Conservation (phyloP, 2,329 filamentous ascomycete genomes). For the Monosporascus sp. region DNA sequence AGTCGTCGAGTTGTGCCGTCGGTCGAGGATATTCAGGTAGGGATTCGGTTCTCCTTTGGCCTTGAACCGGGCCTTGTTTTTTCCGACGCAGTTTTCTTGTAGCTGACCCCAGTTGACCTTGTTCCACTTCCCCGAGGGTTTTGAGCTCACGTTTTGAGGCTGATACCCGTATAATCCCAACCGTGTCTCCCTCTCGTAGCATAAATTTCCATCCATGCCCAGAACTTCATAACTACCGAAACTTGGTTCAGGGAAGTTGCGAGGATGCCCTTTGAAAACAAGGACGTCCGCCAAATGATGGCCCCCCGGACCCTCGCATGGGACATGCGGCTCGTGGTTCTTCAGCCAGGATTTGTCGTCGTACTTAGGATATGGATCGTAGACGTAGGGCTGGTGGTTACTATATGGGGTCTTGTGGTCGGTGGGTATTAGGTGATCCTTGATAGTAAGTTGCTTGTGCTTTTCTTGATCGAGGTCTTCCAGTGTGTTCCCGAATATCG, state of each 20-base stretch:
- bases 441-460: slow-evolving; percentile 19
- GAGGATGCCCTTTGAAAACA: slow-evolving; percentile 57
- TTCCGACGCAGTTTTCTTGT: slow-evolving; percentile 59
- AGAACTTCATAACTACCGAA: slow-evolving; percentile 60
- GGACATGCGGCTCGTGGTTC: slow-evolving; percentile 52
- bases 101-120: slow-evolving; percentile 65
- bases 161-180: slow-evolving; percentile 61
- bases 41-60: slow-evolving; percentile 37
- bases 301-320: slow-evolving; percentile 62
- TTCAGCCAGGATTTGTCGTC: slow-evolving; percentile 54
- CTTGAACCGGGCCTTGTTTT: slow-evolving; percentile 62
- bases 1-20: slow-evolving; percentile 18
- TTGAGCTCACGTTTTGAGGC: slow-evolving; percentile 42
- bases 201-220: slow-evolving; percentile 57
- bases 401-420: slow-evolving; percentile 35
- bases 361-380: slow-evolving; percentile 69
- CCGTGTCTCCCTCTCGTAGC: slow-evolving; percentile 64
- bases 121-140: slow-evolving; percentile 51
- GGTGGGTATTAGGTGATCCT: slow-evolving; percentile 25
- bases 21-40: slow-evolving; percentile 36
- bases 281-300: slow-evolving; percentile 55
- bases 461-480: slow-evolving; percentile 39
- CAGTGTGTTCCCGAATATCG: slow-evolving; percentile 54
- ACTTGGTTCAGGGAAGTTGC: slow-evolving; percentile 52
- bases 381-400: slow-evolving; percentile 47